Base-by-base conservation (phyloP, 2,329 filamentous ascomycete genomes). In the Orbilia quercus region DNA sequence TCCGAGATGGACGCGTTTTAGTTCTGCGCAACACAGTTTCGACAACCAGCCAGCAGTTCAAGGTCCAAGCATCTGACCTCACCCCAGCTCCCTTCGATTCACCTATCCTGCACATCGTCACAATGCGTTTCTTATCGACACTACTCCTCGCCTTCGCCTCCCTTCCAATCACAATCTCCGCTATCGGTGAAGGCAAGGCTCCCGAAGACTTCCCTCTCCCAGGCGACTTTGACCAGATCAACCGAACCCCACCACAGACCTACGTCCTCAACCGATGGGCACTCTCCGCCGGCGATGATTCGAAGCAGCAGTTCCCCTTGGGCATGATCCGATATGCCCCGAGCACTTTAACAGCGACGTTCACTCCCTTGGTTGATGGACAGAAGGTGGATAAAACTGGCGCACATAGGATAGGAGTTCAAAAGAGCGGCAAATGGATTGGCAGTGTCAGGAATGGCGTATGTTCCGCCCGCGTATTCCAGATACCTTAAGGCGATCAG, bases 1-100 rank as follows among this genome's bases (percentile, higher is more conserved):
- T 40, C 34, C 31, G 64, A 34, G 67, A 54, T 59, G 67, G 60
- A 73, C 69, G 69, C 60, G 69, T 73, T 73, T 72, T 66, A 47
- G 42, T 65, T 48, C 55, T 53, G 48, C 54, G 60, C 69, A 73
- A 73, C 69, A 53, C 69, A 73, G n/a, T 50, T 67, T 62, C 53
- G 31, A 55, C 25, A 45, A 50, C 51, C 44, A 36, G 16, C 55
- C 45, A 45, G 36, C 54, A 18, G 36, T 23, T 7, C 59, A 18
- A 18, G 42, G 28, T 60, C 34, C 22, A 36, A 36, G 14, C 25
- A 51, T 44, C 34, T 59, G n/a, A 55, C 18, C 44, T 47, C 25
- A 50, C 18, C 9, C 16, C 42, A 9, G 22, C n/a, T 23, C 44
- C 48, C 18, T n/a, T n/a, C 54, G 23, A n/a, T 36, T 40, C 23